Conservation (phyloP, 106 monocot species). For the Dioscorea dumetorum region DNA sequence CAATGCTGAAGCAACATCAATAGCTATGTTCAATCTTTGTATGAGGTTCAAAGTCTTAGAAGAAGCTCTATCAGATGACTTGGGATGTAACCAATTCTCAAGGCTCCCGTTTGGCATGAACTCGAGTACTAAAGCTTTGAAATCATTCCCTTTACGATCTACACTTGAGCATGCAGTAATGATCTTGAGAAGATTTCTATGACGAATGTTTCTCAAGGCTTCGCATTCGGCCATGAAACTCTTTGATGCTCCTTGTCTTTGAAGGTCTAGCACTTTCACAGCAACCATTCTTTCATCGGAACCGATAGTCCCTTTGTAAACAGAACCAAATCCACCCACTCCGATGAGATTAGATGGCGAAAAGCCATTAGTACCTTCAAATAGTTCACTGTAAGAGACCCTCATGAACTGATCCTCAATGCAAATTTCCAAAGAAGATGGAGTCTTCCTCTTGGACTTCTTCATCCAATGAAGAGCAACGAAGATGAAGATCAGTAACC, state of each 20-base stretch:
- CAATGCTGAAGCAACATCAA: slow-evolving; percentile 20
- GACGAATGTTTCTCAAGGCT: slow-evolving; percentile 16
- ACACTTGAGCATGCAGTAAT: slow-evolving; percentile 17
- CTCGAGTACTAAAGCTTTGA: slow-evolving; percentile 12
- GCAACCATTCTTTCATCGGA: slow-evolving; percentile 4
- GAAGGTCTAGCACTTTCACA: slow-evolving; percentile 36
- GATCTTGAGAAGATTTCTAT: slow-evolving; percentile 40
- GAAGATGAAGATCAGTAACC: neutral
- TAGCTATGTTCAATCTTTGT: slow-evolving; percentile 15
- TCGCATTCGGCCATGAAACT: slow-evolving; percentile 45
- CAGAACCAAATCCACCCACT: slow-evolving; percentile 30
- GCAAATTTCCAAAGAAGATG: neutral
- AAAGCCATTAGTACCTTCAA: slow-evolving; percentile 23
- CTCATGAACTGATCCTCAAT: slow-evolving; percentile 4
- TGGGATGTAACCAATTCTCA: slow-evolving; percentile 14
- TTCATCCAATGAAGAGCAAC: neutral
- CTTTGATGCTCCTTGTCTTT: slow-evolving; percentile 24
- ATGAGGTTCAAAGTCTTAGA: neutral
- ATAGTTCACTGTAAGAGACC: slow-evolving; percentile 28
- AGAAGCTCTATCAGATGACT: neutral
- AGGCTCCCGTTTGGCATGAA: slow-evolving; percentile 34
- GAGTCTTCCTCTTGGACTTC: neutral
- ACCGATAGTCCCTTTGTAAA: slow-evolving; percentile 18
- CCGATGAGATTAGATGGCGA: slow-evolving; percentile 27
- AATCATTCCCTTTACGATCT: slow-evolving; percentile 15